These are phyloP conservation scores for Vicia faba DNA, from an alignment of 306 rosid genomes.

Conservation along the genomic window DNA sequence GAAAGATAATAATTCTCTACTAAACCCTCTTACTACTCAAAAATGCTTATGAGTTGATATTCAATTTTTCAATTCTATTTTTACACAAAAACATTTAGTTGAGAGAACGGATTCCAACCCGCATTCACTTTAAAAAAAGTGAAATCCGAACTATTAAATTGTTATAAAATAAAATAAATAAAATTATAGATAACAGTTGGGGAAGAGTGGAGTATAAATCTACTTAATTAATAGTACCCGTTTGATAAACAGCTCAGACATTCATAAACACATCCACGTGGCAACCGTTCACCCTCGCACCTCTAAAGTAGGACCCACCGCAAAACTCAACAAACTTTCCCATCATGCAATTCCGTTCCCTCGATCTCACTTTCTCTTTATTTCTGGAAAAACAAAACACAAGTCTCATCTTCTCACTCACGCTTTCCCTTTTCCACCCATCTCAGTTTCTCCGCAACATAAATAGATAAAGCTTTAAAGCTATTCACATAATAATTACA, in stretches of 20 bases:
- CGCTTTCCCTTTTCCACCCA: background rate
- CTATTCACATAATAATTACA: background rate
- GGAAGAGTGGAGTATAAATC: too few species aligned
- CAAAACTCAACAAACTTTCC: constrained; percentile 1
- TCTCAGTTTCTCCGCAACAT: background rate
- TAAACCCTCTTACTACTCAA: too few species aligned
- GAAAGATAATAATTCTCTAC: too few species aligned
- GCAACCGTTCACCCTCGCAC: background rate
- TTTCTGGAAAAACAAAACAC: background rate
- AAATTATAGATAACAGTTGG: too few species aligned
- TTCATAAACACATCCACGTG: background rate
- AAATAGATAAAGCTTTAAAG: background rate
- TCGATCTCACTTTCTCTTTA: background rate
- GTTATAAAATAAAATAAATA: too few species aligned
- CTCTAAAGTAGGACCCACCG: background rate
- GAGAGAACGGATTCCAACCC: too few species aligned
- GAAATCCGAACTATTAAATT: too few species aligned
- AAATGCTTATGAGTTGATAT: too few species aligned
- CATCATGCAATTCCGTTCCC: background rate
- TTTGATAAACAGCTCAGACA: background rate
- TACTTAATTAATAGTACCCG: too few species aligned
- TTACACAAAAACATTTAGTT: too few species aligned
- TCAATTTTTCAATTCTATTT: too few species aligned
- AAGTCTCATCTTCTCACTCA: background rate
- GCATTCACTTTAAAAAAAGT: too few species aligned